Evolutionary conservation across 305 asterid genomes (phyloP).

Genomic region (Lippia alba): DNA sequence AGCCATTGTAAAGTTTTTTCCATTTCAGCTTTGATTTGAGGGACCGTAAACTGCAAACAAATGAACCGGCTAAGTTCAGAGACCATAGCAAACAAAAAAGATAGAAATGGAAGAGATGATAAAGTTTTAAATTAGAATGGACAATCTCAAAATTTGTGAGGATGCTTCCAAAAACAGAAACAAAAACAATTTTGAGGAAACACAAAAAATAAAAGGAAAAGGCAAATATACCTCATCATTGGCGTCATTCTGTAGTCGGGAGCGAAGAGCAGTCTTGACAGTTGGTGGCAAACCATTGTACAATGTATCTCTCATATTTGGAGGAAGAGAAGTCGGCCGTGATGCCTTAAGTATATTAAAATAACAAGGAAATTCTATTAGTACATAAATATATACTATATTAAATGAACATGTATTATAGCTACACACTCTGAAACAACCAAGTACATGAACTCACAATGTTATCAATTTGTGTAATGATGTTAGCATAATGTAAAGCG

Average conservation of each 20-base stretch:
- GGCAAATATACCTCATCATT: slow-evolving; percentile 66
- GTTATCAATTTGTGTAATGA: slow-evolving; percentile 88
- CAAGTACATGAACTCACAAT: slow-evolving; percentile 57
- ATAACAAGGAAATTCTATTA: slow-evolving; percentile 28
- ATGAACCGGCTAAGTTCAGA: slow-evolving; percentile 31
- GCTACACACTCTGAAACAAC: slow-evolving; percentile 8
- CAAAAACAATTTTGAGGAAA: not conserved
- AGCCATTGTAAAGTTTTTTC: slow-evolving; percentile 96
- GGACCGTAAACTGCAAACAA: slow-evolving; percentile 70
- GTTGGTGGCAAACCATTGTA: slow-evolving; percentile 88
- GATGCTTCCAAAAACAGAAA: not conserved
- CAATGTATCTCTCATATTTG: slow-evolving; percentile 87
- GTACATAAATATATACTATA: not conserved
- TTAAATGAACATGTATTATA: not conserved
- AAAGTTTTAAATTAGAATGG: not conserved
- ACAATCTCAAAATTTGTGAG: not conserved
- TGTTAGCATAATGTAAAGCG: slow-evolving; percentile 94
- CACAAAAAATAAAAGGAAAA: not conserved
- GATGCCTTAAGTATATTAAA: slow-evolving; percentile 66
- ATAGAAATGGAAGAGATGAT: slow-evolving; percentile 4
- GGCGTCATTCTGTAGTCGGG: slow-evolving; percentile 62
- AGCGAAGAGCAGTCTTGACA: slow-evolving; percentile 77
- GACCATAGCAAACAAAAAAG: slow-evolving; percentile 2
- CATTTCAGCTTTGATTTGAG: slow-evolving; percentile 94
- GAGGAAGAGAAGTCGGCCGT: slow-evolving; percentile 95